Percentiles rank a stretch among this genome's conserved stretches.
phyloP scores from a whole-genome alignment of 371 early-diverging fungal genomes.

The Umbelopsis sp. region DNA sequence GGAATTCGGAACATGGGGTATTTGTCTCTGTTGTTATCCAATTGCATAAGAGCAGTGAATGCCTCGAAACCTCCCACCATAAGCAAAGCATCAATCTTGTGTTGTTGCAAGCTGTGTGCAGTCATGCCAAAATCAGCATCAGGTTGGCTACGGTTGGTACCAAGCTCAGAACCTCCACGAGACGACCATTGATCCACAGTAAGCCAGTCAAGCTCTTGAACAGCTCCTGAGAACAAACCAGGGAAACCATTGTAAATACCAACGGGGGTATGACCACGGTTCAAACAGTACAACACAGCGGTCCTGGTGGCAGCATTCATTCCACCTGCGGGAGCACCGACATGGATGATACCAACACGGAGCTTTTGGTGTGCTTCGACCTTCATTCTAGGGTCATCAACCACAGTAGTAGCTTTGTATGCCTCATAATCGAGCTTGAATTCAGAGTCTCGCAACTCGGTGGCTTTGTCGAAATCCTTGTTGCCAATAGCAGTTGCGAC shows the following conservation, averaged over 20 bases:
- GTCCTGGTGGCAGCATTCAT: constrained; percentile 48
- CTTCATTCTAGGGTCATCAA: constrained; percentile 30
- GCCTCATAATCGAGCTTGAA: constrained; percentile 59
- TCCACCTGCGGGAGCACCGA: constrained; percentile 89
- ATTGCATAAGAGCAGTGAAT: constrained; percentile 71
- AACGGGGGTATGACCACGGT: constrained; percentile 79
- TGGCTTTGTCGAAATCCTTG: constrained; percentile 83
- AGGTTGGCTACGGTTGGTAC: constrained; percentile 92
- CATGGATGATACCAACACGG: constrained; percentile 91
- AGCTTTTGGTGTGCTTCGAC: constrained; percentile 49
- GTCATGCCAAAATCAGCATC: constrained; percentile 78
- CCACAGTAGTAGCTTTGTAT: constrained; percentile 36
- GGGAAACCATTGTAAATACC: constrained; percentile 93
- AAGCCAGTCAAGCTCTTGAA: constrained; percentile 79
- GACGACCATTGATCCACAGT: constrained; percentile 92
- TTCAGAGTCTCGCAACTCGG: constrained; percentile 85
- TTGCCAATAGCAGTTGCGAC: constrained; percentile 78
- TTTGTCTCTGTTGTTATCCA: constrained; percentile 69
- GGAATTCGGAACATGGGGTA: constrained; percentile 94
- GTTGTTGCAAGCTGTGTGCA: constrained; percentile 90
- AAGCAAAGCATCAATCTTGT: constrained; percentile 86
- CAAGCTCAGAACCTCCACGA: constrained; percentile 93
- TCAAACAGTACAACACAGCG: constrained; percentile 83
- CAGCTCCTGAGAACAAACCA: constrained; percentile 85
- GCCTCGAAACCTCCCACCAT: constrained; percentile 97